Conservation (phyloP, 169 alveolate genomes). For the Hepatocystis sp. region DNA sequence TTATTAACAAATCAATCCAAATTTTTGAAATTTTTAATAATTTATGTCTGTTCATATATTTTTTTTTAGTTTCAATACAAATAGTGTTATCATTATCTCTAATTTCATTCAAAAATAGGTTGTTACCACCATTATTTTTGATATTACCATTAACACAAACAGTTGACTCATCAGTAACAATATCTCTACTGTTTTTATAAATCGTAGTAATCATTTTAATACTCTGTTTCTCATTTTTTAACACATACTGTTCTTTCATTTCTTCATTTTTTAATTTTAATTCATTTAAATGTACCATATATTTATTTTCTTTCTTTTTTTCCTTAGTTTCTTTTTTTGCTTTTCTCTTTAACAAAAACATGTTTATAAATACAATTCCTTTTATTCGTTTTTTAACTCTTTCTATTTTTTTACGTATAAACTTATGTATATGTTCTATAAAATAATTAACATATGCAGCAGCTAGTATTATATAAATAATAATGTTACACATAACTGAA, state of each 20-base stretch:
- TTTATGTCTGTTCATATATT: slow-evolving; percentile 38
- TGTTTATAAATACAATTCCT: slow-evolving; percentile 3
- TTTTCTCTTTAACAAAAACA: slow-evolving; percentile 1
- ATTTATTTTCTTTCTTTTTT: slow-evolving; percentile 7
- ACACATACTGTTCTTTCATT: slow-evolving; percentile 23
- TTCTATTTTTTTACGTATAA: not conserved
- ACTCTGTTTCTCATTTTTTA: slow-evolving; percentile 26
- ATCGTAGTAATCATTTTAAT: slow-evolving; percentile 21
- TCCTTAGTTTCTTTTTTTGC: slow-evolving; percentile 1
- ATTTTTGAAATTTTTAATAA: slow-evolving; percentile 28
- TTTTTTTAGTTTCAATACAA: slow-evolving; percentile 3
- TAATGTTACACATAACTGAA: slow-evolving; percentile 12
- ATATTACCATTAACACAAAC: too few species aligned
- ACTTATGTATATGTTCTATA: slow-evolving; percentile 5
- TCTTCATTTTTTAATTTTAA: slow-evolving; percentile 3
- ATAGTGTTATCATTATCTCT: not conserved
- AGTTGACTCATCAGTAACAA: too few species aligned
- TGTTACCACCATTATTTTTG: too few species aligned
- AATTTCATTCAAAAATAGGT: too few species aligned
- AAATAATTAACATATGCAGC: slow-evolving; percentile 4
- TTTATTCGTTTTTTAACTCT: not conserved
- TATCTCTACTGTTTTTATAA: slow-evolving; percentile 11
- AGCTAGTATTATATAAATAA: slow-evolving; percentile 10
- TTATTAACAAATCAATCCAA: slow-evolving; percentile 27
- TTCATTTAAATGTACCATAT: not conserved